Evolutionary conservation across 495 filamentous ascomycete species (phyloP).

Genomic region (Xylaria palmicola): DNA sequence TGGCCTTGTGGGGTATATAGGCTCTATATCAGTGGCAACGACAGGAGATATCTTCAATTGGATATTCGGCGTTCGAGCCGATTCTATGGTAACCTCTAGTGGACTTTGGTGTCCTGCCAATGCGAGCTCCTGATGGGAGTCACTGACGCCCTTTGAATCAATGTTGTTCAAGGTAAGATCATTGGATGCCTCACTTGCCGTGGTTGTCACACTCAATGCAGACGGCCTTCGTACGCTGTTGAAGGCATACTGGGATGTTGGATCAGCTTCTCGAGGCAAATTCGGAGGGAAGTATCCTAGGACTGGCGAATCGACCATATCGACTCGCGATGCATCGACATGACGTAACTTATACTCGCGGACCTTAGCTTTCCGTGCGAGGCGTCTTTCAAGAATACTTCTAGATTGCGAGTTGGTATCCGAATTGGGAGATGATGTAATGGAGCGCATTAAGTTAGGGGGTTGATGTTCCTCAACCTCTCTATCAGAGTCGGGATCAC

Average conservation of each 20-base stretch:
- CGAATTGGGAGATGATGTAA: neutral
- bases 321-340: slow-evolving; percentile 15
- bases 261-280: neutral
- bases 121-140: neutral
- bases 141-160: neutral
- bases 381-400: slow-evolving; percentile 18
- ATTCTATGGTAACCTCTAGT: neutral
- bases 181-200: neutral
- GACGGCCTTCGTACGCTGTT: neutral
- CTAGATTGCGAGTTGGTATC: neutral
- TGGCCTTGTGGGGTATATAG: neutral
- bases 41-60: slow-evolving; percentile 12
- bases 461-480: neutral
- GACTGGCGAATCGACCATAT: slow-evolving; percentile 20
- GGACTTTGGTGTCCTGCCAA: neutral
- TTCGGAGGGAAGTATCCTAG: slow-evolving; percentile 20
- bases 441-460: neutral
- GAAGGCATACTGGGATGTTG: neutral
- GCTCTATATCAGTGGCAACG: slow-evolving; percentile 12
- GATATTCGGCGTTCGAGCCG: neutral
- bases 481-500: neutral
- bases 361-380: slow-evolving; percentile 21
- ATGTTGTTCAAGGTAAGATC: neutral
- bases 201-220: neutral
- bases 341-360: slow-evolving; percentile 20